Base-by-base conservation (phyloP, 257 asterid genomes). In the Gynochthodes officinalis region DNA sequence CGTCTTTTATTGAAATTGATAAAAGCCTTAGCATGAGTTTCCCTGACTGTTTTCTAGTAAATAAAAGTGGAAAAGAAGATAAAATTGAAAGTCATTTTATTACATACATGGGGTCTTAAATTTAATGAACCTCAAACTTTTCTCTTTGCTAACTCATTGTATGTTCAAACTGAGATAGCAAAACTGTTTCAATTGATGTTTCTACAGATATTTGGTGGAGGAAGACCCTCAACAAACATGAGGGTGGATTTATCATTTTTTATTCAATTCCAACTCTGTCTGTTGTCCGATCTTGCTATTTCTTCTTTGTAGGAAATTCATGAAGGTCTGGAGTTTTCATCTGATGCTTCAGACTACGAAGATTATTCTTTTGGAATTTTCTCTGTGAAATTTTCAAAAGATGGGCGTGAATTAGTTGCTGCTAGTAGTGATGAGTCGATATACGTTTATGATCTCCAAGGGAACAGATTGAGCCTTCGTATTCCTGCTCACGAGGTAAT, bases 371-470 rank as follows among this genome's bases (percentile, higher is more conserved):
- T 94, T 70, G 97, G 99, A 67, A 91, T 94, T 27, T 94, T 94
- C 85, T 94, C 99, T 10, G 90, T 94, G 52, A 94, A 91, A 66
- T 94, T 94, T 73, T 91, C 97, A 27, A 89, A 83, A 63, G 99
- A 91, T 78, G 99, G 97, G 58, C 86, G 90, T 61, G 99, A 94
- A 79, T 76, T 94, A 73, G 97, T 94, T 7, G 97, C 97, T 76
- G 99, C 86, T 49, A 81, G 95, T 74, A 91, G 85, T 32, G 89
- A 94, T 21, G 81, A 80, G 39, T 78, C 96, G 14, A 94, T 94
- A 69, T 89, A 90, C 77, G 95, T 91, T 65, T 94, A 94, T 72
- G 99, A 94, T 84, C 97, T 94, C 32, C 88, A 88, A 81, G 81
- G 89, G 66, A 88, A 78, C 77, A 85, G 79, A 79, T 86, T 81